Evolutionary conservation across 345 rosid species (phyloP), one percentile per base, ranked within the genome.

Genomic region (Lagerstroemia speciosa): DNA sequence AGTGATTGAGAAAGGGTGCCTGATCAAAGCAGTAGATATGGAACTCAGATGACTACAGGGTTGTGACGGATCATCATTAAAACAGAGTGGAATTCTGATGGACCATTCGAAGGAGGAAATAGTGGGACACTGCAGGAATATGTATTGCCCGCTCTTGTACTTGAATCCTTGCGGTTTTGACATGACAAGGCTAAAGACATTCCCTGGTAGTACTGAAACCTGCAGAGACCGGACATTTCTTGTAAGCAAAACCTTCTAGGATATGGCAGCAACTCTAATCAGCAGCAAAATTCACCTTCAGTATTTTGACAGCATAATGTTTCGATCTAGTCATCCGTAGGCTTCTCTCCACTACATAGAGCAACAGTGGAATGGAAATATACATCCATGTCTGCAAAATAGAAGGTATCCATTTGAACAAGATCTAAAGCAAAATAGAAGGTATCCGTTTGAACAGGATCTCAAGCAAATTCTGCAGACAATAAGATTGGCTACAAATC

Each of bases 1-100:
- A 76, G 96, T 90, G 63, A 93, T 84, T 11, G 97, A 91, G 80
- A 93, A 91, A 31, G 96, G 98, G 73, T 91, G 97, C 96, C 98
- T 91, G 85, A 29, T 70, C 15, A 37, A 62, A 24, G 24, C 11
- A 52, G 36, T n/a, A 2, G 9, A 48, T 40, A 40, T 34, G 31
- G n/a, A 22, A 27, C 29, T 0, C 27, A 71, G 27, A 43, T 27
- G 31, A 61, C 0, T 0, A 30, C 32, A 58, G 33, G 41, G 27
- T n/a, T 3, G 45, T 10, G 5, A 30, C 29, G 3, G 38, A 41
- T 24, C 36, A 6, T 10, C 48, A n/a, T n/a, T 6, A 11, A 38
- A 27, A 62, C 30, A 12, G 8, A 22, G 16, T 31, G 9, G 16
- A 34, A 16, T 24, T 33, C 46, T 34, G 10, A 31, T 38, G 75